Evolutionary conservation across 495 filamentous ascomycete genomes (phyloP).

Genomic region (Pyrenopolyporus hunteri): DNA sequence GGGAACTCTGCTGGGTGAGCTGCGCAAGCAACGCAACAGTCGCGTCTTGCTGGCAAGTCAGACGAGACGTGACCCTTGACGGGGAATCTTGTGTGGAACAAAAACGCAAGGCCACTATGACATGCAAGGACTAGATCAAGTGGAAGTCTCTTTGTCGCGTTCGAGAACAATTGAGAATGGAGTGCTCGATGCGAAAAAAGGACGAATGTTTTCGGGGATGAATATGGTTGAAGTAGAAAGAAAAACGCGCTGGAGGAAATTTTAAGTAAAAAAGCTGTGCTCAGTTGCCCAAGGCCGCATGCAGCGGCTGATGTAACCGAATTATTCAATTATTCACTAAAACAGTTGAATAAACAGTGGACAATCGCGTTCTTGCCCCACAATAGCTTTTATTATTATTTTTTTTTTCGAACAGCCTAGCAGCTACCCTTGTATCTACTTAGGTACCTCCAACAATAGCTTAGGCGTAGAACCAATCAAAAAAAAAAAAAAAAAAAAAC

Average conservation of each 20-base stretch:
- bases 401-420: background rate
- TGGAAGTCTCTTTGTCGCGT: slow-evolving; percentile 6
- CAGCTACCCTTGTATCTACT: background rate
- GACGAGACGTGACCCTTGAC: background rate
- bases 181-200: slow-evolving; percentile 21
- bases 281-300: slow-evolving; percentile 20
- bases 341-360: slow-evolving; percentile 9
- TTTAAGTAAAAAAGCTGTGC: slow-evolving; percentile 23
- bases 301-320: slow-evolving; percentile 8
- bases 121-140: background rate
- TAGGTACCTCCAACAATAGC: too few species aligned
- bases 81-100: background rate
- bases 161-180: slow-evolving; percentile 25
- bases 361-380: slow-evolving; percentile 21
- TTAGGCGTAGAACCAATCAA: too few species aligned
- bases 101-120: background rate
- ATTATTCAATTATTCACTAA: slow-evolving; percentile 5
- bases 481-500: too few species aligned
- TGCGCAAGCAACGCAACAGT: slow-evolving; percentile 16
- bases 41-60: slow-evolving; percentile 16
- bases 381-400: slow-evolving; percentile 34
- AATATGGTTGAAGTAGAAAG: slow-evolving; percentile 10
- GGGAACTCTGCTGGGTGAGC: background rate
- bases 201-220: slow-evolving; percentile 19
- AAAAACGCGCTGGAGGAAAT: slow-evolving; percentile 29